A percentile compares a stretch with the other conserved stretches of the same genome.
These are phyloP conservation scores for Rhizodiscina lignyota DNA, from an alignment of 495 filamentous ascomycete genomes.

Conservation along the genomic window DNA sequence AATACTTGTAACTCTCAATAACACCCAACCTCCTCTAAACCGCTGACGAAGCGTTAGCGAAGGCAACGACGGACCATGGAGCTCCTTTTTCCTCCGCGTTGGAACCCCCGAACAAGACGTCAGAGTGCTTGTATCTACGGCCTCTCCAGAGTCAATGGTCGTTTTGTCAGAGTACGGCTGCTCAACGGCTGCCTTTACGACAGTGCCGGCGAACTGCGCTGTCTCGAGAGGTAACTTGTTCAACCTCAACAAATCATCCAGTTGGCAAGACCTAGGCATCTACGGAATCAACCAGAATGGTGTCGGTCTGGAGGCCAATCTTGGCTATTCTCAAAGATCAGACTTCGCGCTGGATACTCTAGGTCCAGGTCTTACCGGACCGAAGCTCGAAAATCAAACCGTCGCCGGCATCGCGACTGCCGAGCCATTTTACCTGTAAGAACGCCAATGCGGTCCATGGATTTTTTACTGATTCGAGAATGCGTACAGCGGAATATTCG, in stretches of 20 bases:
- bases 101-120: constrained; percentile 13
- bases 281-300: constrained; percentile 7
- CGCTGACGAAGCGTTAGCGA: too few relatives aligned
- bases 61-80: constrained; percentile 14
- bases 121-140: constrained; percentile 11
- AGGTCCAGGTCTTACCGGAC: too few relatives aligned
- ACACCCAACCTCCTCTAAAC: too few relatives aligned
- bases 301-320: constrained; percentile 9
- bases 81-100: constrained; percentile 11
- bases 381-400: too few relatives aligned
- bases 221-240: constrained; percentile 14
- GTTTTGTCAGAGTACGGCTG: constrained; percentile 6
- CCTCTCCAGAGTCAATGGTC: constrained; percentile 7
- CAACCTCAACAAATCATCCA: constrained; percentile 7
- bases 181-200: constrained; percentile 6
- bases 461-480: constrained; percentile 8
- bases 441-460: constrained; percentile 8
- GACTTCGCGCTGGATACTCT: too few relatives aligned
- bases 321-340: constrained; percentile 4
- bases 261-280: constrained; percentile 10
- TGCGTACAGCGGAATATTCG: constrained; percentile 19
- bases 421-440: constrained; percentile 10
- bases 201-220: constrained; percentile 3
- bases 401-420: constrained; percentile 5
- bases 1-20: too few relatives aligned